phyloP scores from a whole-genome alignment of 1,139 yeast genomes.

The Suhomyces choctaworum region DNA sequence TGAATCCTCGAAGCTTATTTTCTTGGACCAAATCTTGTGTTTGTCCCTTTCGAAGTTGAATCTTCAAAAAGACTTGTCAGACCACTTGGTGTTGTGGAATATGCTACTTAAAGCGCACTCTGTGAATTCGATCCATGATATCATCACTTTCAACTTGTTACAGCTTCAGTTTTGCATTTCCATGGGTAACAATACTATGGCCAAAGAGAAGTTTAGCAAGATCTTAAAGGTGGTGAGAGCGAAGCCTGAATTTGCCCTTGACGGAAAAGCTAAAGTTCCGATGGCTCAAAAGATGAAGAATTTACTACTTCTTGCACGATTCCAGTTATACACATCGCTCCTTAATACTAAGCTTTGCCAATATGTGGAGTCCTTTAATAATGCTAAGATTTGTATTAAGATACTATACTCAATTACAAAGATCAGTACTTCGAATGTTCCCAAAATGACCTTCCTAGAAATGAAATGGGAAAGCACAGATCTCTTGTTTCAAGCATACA shows the following conservation, averaged over 20 bases:
- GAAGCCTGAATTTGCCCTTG: conserved; percentile 31
- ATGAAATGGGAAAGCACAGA: conserved; percentile 39
- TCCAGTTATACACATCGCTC: conserved; percentile 33
- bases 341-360: conserved; percentile 20
- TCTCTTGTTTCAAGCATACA: conserved; percentile 36
- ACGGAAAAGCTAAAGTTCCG: conserved; percentile 18
- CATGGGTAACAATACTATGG: conserved; percentile 17
- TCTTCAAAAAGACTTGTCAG: conserved; percentile 16
- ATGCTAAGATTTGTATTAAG: conserved; percentile 41
- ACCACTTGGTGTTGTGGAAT: conserved; percentile 18
- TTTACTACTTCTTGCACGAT: conserved; percentile 36
- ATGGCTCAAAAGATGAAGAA: conserved; percentile 31
- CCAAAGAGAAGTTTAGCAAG: conserved; percentile 25
- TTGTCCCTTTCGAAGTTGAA: conserved; percentile 16
- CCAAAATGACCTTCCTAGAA: conserved; percentile 18
- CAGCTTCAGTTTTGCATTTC: conserved; percentile 31
- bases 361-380: conserved; percentile 27
- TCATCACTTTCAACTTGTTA: conserved; percentile 24
- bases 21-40: conserved; percentile 18
- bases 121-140: conserved; percentile 11
- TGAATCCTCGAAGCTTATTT: conserved; percentile 9
- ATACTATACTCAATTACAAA: conserved; percentile 43
- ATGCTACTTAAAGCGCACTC: conserved; percentile 16
- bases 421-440: conserved; percentile 31
- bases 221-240: conserved; percentile 26